These are phyloP conservation scores for Ascochyta viciae-villosae DNA, from an alignment of 2,329 filamentous ascomycete species.

Conservation along the genomic window DNA sequence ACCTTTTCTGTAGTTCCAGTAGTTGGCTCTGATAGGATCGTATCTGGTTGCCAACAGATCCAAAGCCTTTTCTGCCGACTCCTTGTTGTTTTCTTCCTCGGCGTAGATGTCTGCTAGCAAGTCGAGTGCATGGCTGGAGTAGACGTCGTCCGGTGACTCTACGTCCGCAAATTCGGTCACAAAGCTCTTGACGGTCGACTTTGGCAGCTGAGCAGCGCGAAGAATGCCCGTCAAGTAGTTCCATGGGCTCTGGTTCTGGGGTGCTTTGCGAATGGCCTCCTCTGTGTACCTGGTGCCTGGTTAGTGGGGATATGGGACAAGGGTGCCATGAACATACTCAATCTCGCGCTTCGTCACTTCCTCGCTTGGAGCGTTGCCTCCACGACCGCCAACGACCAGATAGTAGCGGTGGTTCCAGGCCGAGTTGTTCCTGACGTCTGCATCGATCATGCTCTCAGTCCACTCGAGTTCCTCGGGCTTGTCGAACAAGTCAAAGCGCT, in stretches of 20 bases:
- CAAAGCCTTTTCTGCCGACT: conserved; percentile 73
- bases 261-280: conserved; percentile 76
- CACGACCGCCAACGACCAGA: conserved; percentile 73
- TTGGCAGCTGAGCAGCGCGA: conserved; percentile 64
- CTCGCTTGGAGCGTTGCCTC: conserved; percentile 51
- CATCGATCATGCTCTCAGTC: conserved; percentile 74
- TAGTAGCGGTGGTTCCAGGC: conserved; percentile 98
- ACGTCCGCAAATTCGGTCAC: conserved; percentile 61
- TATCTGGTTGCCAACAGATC: conserved; percentile 80
- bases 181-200: conserved; percentile 61
- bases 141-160: conserved; percentile 59
- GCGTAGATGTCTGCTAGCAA: conserved; percentile 73
- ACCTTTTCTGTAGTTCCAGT: conserved; percentile 81
- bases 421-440: conserved; percentile 93
- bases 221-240: conserved; percentile 85
- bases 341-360: conserved; percentile 77
- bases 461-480: conserved; percentile 70
- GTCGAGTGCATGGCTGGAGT: conserved; percentile 71
- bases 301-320: conserved; percentile 21
- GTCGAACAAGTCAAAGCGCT: conserved; percentile 63
- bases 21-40: conserved; percentile 89
- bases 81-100: conserved; percentile 59
- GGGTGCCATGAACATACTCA: conserved; percentile 56
- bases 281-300: conserved; percentile 59
- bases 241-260: conserved; percentile 95